Evolutionary conservation across 2,329 filamentous ascomycete genomes (phyloP), one percentile per base, ranked within the genome.

Genomic region (Aureobasidium mangrovei): DNA sequence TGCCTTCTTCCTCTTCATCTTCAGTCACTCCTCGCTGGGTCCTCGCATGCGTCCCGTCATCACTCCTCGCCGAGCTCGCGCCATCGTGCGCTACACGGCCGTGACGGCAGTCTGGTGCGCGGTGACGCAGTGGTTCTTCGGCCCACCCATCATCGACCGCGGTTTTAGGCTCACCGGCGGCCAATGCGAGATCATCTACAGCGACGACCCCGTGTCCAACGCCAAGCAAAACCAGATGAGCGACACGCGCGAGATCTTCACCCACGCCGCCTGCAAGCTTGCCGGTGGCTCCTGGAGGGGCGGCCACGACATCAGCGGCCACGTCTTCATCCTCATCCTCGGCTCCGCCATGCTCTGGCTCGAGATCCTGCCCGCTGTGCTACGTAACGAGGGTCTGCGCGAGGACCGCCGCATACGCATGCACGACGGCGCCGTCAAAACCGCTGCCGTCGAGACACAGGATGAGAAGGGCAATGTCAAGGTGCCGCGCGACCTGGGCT

Each of bases 91-190:
- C 45, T 98, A 89, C 77, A 74, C 60, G 0, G 71, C 85, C 7
- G 80, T 89, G 0, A 97, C 93, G 7, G 64, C 72, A 1, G 85
- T 84, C 70, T 98, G 93, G 93, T 76, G 89, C 40, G 72, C 89
- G 38, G 83, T 93, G 18, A 98, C 93, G 60, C 93, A 97, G 74
- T 97, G 93, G 93, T 97, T 84, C 69, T 96, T 98, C 64, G 93
- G 93, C 0, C 84, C 93, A 2, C 78, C 90, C 24, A 75, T 98
- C 46, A 91, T 97, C 63, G 93, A 98, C 68, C 84, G 91, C 55
- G 82, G 86, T 3, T 98, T 97, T 68, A 77, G 82, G n/a, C 80
- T 88, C 69, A 95, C 89, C 0, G 93, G 93, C 3, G 93, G 93
- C 1, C 80, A 80, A 64, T 98, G 93, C 68, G 83, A 88, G 65